These are phyloP conservation scores for Hyaloscypha finlandica DNA, from an alignment of 495 filamentous ascomycete species.

Conservation along the genomic window DNA sequence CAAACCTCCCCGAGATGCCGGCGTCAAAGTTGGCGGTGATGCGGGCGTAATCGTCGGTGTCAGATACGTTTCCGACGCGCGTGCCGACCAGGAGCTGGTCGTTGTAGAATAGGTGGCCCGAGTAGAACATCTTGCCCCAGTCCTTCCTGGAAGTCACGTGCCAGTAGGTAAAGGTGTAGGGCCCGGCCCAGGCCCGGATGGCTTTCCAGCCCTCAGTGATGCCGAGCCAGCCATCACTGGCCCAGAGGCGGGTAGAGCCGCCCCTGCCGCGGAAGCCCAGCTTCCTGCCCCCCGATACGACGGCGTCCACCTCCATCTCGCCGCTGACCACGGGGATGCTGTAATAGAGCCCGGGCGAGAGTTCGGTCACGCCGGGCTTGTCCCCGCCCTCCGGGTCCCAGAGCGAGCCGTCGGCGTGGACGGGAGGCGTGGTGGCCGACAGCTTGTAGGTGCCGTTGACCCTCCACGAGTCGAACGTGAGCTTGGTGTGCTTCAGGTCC, in stretches of 20 bases:
- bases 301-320: neutral
- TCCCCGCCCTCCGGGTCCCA: neutral
- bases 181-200: neutral
- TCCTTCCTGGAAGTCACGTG: neutral
- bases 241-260: neutral
- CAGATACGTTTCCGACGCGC: neutral
- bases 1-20: slow-evolving; percentile 1
- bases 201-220: neutral
- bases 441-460: slow-evolving; percentile 2
- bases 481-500: neutral
- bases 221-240: neutral
- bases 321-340: slow-evolving; percentile 1
- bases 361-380: slow-evolving; percentile 1
- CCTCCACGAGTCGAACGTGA: neutral
- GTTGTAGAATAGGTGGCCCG: neutral
- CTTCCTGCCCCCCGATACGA: slow-evolving; percentile 1
- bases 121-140: neutral
- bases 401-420: slow-evolving; percentile 1
- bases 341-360: slow-evolving; percentile 2
- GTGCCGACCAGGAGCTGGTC: slow-evolving; percentile 1
- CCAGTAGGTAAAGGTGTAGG: slow-evolving; percentile 2
- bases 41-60: neutral
- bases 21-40: slow-evolving; percentile 1
- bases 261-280: slow-evolving; percentile 1
- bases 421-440: slow-evolving; percentile 1